Evolutionary conservation across 75 land plant genomes (phyloP), one percentile per base, ranked within the genome.

Genomic region (Larix kaempferi): DNA sequence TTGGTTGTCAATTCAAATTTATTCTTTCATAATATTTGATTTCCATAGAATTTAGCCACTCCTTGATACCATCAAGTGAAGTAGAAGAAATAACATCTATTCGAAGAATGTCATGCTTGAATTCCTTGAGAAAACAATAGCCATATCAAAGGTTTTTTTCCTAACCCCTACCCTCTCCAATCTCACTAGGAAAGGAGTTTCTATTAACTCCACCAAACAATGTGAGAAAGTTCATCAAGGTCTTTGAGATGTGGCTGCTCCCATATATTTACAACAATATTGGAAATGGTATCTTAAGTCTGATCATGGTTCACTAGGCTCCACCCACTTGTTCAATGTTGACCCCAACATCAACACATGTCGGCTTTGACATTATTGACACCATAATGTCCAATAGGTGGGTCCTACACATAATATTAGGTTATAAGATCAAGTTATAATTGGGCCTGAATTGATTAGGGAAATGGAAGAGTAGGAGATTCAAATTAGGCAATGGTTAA

Each of bases 71-170:
- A 80, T 94, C 97, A 54, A 96, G 87, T 11, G 99, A 91, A 5
- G 89, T 63, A 15, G 96, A 90, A 5, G 99, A 97, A 35, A 96
- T 93, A 12, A 94, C 95, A 80, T 96, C 97, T 12, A 94, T 96
- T 2, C 96, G 85, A 33, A 96, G 76, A 0, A 96, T 89, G 76
- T 96, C 99, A 8, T 83, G 65, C 80, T 94, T 96, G 88, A 96
- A 96, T 73, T 96, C 99, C 82, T 96, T 96, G 84, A 96, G 84
- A 96, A 96, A 8, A 96, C 94, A 61, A 96, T 88, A 7, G 94
- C 85, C 99, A 96, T 87, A 77, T 96, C 97, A 86, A 96, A 96
- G 67, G 93, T 93, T 86, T 96, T 96, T 88, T 96, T 94, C 19
- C 92, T 94, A 65, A 96, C 81, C 3, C 99, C 97, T 74, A 94